A percentile compares a stretch with the other conserved stretches of the same genome.
phyloP scores from a whole-genome alignment of 1,284 basidiomycete species.

The Sanghuangporus baumii region DNA sequence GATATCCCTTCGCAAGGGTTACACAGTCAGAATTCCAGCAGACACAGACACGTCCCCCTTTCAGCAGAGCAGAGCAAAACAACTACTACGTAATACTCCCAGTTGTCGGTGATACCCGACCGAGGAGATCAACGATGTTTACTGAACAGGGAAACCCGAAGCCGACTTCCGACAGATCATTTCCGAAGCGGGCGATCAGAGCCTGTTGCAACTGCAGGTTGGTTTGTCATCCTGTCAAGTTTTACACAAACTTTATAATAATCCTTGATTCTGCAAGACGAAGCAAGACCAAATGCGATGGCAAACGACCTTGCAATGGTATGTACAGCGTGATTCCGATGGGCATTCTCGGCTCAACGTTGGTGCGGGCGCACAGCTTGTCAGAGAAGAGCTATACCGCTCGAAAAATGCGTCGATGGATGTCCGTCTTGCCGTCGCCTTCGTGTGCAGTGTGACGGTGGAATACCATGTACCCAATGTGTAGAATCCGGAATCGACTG shows the following conservation, averaged over 20 bases:
- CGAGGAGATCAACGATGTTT: background rate
- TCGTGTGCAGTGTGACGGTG: slow-evolving; percentile 51
- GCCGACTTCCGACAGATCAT: background rate
- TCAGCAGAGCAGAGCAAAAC: too few species aligned
- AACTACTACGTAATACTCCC: too few species aligned
- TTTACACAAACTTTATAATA: too few species aligned
- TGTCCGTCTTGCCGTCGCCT: slow-evolving; percentile 47
- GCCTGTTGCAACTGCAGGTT: slow-evolving; percentile 16
- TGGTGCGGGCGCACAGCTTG: slow-evolving; percentile 30
- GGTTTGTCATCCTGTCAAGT: background rate
- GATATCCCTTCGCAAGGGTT: too few species aligned
- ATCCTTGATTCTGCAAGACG: slow-evolving; percentile 30
- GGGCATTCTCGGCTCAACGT: background rate
- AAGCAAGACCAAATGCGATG: slow-evolving; percentile 55
- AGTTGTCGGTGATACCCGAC: too few species aligned
- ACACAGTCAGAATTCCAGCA: too few species aligned
- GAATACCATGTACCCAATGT: slow-evolving; percentile 48
- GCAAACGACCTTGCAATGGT: slow-evolving; percentile 35
- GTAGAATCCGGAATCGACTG: slow-evolving; percentile 40
- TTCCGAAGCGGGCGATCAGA: slow-evolving; percentile 5
- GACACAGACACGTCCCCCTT: too few species aligned
- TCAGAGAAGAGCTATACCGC: slow-evolving; percentile 40
- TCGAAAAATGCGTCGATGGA: slow-evolving; percentile 45
- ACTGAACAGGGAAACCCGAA: background rate
- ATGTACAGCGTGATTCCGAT: background rate